phyloP scores from a whole-genome alignment of 2,329 filamentous ascomycete species.

The Erysiphe neolycopersici region DNA sequence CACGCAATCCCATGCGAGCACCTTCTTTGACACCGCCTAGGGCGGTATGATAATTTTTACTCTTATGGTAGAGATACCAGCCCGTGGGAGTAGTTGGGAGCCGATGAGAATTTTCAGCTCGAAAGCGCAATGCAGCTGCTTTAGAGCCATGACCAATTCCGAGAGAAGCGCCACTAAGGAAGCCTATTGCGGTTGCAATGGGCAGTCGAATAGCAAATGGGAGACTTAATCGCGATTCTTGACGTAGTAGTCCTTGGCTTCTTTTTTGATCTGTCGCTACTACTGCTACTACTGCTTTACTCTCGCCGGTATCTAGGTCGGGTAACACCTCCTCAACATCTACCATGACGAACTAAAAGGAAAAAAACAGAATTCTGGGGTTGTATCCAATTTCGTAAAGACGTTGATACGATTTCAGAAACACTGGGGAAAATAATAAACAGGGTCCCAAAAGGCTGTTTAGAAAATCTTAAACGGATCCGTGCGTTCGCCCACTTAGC shows the following conservation, averaged over 20 bases:
- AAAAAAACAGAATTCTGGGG: background rate
- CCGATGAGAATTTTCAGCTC: conserved; percentile 88
- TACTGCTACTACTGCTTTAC: conserved; percentile 1
- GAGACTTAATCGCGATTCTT: conserved; percentile 25
- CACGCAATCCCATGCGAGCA: conserved; percentile 40
- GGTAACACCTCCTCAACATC: too few relatives aligned
- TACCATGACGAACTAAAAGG: background rate
- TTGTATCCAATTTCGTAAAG: too few relatives aligned
- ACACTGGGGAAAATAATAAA: too few relatives aligned
- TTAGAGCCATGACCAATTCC: conserved; percentile 48
- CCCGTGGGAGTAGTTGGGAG: conserved; percentile 58
- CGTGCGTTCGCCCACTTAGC: too few relatives aligned
- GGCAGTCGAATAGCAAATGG: conserved; percentile 38
- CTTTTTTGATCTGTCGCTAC: too few relatives aligned
- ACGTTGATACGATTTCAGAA: too few relatives aligned
- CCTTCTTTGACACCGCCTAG: conserved; percentile 58
- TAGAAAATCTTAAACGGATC: too few relatives aligned
- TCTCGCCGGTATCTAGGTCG: background rate
- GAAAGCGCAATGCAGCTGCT: conserved; percentile 55
- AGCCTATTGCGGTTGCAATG: conserved; percentile 33
- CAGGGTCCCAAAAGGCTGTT: too few relatives aligned
- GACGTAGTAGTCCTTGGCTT: background rate
- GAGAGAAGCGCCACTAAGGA: conserved; percentile 39
- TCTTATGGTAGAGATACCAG: conserved; percentile 98
- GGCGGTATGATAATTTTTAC: conserved; percentile 76